Base-by-base conservation (phyloP, 1,284 basidiomycete genomes). In the Sporisorium graminicola region DNA sequence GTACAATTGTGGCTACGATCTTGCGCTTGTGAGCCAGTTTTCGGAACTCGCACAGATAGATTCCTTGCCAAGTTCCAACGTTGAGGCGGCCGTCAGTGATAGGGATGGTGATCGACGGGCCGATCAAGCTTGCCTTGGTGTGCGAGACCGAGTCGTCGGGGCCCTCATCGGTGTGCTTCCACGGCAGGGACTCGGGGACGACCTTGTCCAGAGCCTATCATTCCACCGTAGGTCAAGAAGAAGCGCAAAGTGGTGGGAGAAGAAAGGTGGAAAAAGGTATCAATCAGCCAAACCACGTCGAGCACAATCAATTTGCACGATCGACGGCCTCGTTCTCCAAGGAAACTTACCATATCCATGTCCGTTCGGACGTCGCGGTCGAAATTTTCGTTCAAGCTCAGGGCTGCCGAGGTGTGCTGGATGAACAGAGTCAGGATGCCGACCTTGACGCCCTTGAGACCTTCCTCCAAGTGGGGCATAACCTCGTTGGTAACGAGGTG, bases 51-150 rank as follows among this genome's bases (percentile, higher is more conserved):
- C 91, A 91, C 51, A 94, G 88, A 82, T 94, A 94, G 40, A 74
- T 49, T 89, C 92, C 93, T 89, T 96, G 94, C 94, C 94, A 97
- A 20, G 93, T 95, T 5, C 94, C 95, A 43, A 95, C 87, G 77
- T 92, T 93, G 71, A 96, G 87, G 51, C 89, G 88, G 3, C 92
- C 93, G 66, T 92, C 89, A 1, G 93, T 93, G 80, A 97, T 94
- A 5, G 94, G 94, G 29, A 96, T 88, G 14, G 91, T 91, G 78
- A 96, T 89, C 1, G 92, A 91, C 22, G 92, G 89, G 31, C 94
- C 94, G 55, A 95, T 87, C 35, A 97, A 88, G 3, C 93, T 90
- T 3, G 93, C 90, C 86, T 97, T 97, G 27, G 94, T 94, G 86
- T 98, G 95, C 16, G 94, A 95, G 50, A 55, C 79, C 1, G 75